These are phyloP conservation scores for Hypoxylon rickii DNA, from an alignment of 495 filamentous ascomycete genomes.

Conservation along the genomic window DNA sequence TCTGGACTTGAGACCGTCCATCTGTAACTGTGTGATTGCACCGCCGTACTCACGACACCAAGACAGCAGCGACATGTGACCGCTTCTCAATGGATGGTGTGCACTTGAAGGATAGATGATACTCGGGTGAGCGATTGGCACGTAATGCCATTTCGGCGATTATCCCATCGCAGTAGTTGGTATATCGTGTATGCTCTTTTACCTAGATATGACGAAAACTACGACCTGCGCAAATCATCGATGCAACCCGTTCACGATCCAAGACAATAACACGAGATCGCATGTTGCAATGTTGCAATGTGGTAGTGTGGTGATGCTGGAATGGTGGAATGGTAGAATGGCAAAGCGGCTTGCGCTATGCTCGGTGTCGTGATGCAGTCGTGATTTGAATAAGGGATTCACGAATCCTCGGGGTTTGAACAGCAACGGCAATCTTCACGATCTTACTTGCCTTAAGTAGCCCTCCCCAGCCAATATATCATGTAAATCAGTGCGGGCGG, in stretches of 20 bases:
- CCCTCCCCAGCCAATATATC: conserved; percentile 21
- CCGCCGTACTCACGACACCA: not conserved
- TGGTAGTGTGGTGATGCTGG: too few species aligned
- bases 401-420: conserved; percentile 24
- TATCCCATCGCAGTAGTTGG: too few species aligned
- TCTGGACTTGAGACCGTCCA: not conserved
- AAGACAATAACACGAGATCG: not conserved
- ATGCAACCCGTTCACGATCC: not conserved
- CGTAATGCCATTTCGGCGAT: conserved; percentile 14
- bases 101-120: too few species aligned
- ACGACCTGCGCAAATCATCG: conserved; percentile 4
- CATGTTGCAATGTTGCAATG: too few species aligned
- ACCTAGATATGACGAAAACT: not conserved
- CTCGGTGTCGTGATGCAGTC: conserved; percentile 9
- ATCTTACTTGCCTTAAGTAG: conserved; percentile 21
- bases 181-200: conserved; percentile 14
- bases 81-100: not conserved
- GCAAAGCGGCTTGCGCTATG: conserved; percentile 4
- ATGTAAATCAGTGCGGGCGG: conserved; percentile 11
- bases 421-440: conserved; percentile 23
- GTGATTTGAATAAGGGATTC: conserved; percentile 19
- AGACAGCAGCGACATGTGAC: conserved; percentile 12
- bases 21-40: conserved; percentile 8
- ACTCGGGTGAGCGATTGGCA: not conserved
- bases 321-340: too few species aligned